These are phyloP conservation scores for Cyberlindnera americana DNA, from an alignment of 805 yeast species.

Conservation along the genomic window DNA sequence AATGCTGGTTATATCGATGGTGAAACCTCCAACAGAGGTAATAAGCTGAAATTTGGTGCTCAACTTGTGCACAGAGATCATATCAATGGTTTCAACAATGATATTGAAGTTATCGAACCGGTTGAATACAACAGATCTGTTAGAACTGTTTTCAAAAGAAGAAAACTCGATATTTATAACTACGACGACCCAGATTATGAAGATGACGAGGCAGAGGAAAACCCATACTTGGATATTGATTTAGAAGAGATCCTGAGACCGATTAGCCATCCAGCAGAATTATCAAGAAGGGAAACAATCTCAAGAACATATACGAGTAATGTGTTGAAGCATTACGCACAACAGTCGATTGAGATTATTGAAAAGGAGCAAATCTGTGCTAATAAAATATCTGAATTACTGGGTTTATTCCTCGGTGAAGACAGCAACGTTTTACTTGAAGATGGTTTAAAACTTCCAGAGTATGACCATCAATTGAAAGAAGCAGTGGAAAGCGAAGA, in stretches of 20 bases:
- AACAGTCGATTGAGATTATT: slow-evolving; percentile 70
- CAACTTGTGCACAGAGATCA: slow-evolving; percentile 42
- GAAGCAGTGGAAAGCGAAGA: slow-evolving; percentile 20
- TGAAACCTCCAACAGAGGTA: slow-evolving; percentile 50
- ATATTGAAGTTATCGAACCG: slow-evolving; percentile 20
- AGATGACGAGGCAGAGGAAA: slow-evolving; percentile 34
- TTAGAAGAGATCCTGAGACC: slow-evolving; percentile 68
- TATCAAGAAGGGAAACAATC: slow-evolving; percentile 66
- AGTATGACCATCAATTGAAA: slow-evolving; percentile 42
- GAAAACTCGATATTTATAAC: slow-evolving; percentile 25
- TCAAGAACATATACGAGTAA: slow-evolving; percentile 58
- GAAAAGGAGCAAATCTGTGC: slow-evolving; percentile 79
- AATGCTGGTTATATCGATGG: slow-evolving; percentile 27
- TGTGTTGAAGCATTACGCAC: slow-evolving; percentile 58
- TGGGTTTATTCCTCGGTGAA: slow-evolving; percentile 84
- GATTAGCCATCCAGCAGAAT: slow-evolving; percentile 73
- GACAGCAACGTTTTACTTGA: slow-evolving; percentile 68
- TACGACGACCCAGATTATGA: slow-evolving; percentile 27
- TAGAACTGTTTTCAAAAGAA: slow-evolving; percentile 30
- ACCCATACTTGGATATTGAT: slow-evolving; percentile 47
- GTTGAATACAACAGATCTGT: slow-evolving; percentile 31
- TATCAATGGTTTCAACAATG: slow-evolving; percentile 34
- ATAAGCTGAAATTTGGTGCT: slow-evolving; percentile 50
- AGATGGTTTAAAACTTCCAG: slow-evolving; percentile 60
- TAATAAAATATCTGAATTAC: slow-evolving; percentile 63